These are phyloP conservation scores for Globisporangium heterothallicum DNA, from an alignment of 352 stramenopile species.

Conservation along the genomic window DNA sequence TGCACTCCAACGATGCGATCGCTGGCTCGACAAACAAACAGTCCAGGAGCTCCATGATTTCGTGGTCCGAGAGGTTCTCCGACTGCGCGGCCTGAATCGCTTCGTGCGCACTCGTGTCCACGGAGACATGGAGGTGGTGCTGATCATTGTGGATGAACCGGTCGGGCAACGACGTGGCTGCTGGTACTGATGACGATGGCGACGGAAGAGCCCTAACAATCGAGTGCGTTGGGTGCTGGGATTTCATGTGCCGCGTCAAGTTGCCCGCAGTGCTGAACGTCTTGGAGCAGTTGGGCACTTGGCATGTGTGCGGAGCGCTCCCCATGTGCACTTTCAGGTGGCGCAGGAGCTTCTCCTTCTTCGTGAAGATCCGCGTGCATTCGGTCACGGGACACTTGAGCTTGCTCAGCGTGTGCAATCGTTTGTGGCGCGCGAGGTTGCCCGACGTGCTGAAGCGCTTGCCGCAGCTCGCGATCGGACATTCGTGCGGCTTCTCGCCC, in stretches of 20 bases:
- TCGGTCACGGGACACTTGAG: conserved; percentile 36
- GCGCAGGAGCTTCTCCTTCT: conserved; percentile 40
- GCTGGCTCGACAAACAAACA: conserved; percentile 10
- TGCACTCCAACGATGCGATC: neutral
- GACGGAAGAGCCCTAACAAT: conserved; percentile 1
- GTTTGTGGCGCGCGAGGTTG: conserved; percentile 65
- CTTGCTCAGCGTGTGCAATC: conserved; percentile 48
- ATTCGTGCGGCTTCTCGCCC: conserved; percentile 62
- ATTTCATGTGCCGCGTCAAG: conserved; percentile 62
- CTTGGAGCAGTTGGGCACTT: conserved; percentile 41
- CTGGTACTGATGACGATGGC: neutral
- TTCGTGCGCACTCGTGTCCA: too few relatives aligned
- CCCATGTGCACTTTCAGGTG: conserved; percentile 49
- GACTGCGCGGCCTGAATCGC: too few relatives aligned
- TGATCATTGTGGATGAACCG: conserved; percentile 2
- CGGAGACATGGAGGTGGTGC: too few relatives aligned
- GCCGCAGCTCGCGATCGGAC: conserved; percentile 40
- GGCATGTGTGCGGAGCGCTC: conserved; percentile 47
- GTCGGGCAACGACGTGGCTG: neutral
- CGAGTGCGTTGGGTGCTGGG: conserved; percentile 34
- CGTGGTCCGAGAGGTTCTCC: conserved; percentile 12
- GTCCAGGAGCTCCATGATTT: conserved; percentile 18
- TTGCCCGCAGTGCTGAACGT: conserved; percentile 66
- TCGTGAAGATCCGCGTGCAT: conserved; percentile 46
- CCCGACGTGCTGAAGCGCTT: conserved; percentile 72